Evolutionary conservation across 164 flowering plant species (phyloP), one percentile per base, ranked within the genome.

Genomic region (Malania oleifera): DNA sequence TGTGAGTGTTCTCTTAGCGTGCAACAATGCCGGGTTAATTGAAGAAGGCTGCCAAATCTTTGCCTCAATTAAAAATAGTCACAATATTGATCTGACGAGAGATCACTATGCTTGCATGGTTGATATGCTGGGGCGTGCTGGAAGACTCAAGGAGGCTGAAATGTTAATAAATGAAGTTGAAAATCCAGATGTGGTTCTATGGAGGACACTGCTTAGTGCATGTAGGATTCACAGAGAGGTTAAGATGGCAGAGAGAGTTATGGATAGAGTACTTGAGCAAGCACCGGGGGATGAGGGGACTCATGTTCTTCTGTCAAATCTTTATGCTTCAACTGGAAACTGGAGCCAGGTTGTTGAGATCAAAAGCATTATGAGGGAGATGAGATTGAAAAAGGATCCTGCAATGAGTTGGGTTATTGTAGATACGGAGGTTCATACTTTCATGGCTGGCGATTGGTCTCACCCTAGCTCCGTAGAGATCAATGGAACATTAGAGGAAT

Each of bases 101-200:
- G 80, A 76, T 62, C 80, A 81, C 56, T 76, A 75, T 59, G 65
- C 78, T 34, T 79, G 83, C 70, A 73, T 78, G 83, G 73, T 81
- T 61, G 80, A 77, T 73, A 47, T 81, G 27, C 66, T 81, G 25
- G 86, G 83, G 7, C 75, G 81, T 25, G 70, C 75, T 59, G 77
- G 86, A 52, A 74, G 69, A 52, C 73, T 81, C 7, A 46, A 73
- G 64, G 83, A 78, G 52, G 86, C 81, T 22, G 81, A 78, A 68
- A 59, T 27, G 45, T 29, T 81, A 18, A 67, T 75, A 40, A 55
- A 23, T 23, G 53, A 73, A 56, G 70, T 73, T 0, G 45, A 47
- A 20, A 59, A 65, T 14, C 81, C 83, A 5, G 83, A 75, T 66
- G 71, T 71, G 7, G 83, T 81, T 46, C 52, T 77, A 19, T 82